Base-by-base conservation (phyloP, 768 basidiomycete genomes). In the Tylopilus plumbeoviolaceoides region DNA sequence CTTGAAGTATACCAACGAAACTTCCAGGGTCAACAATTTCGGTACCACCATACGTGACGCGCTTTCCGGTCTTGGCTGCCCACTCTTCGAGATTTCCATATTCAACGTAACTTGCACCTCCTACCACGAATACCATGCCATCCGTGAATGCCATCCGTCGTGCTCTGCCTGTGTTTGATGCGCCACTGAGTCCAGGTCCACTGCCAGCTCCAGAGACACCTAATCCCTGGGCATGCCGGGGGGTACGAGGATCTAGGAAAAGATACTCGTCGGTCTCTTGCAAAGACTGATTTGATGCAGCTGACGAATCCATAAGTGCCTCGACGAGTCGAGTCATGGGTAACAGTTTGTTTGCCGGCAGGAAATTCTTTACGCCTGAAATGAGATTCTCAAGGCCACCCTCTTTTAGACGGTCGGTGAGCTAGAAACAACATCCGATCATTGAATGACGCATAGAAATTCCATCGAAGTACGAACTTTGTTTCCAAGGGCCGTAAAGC, bases 231-330 rank as follows among this genome's bases (percentile, higher is more conserved):
- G 54, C 64, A 57, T 81, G 75, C 45, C 87, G 81, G 10, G 87
- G 83, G 14, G 87, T 85, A 20, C 89, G 85, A 9, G 95, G 95
- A 68, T 99, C 95, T 50, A 99, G 84, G 74, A 90, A 88, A 41
- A 99, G 68, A 71, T 87, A 99, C 28, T 99, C 95, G 65, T 99
- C 95, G 2, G 95, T 98, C 69, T 97, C 94, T 63, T 91, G 88
- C 31, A 99, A 71, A 5, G 97, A 98, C 67, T 95, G 90, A 54
- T 94, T 95, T 25, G 91, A 89, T 3, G 93, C 97, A 2, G 89
- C 79, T 0, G 94, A 86, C 0, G 97, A 95, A 66, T 99, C 97
- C 95, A 98, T 98, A 27, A 99, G 77, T 20, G 97, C 95, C 64
- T 98, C 97, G 2, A 90, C 86, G 30, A 99, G 77, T 11, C 97